Base-by-base conservation (phyloP, 345 rosid genomes). In the Eucalyptus coolabah region DNA sequence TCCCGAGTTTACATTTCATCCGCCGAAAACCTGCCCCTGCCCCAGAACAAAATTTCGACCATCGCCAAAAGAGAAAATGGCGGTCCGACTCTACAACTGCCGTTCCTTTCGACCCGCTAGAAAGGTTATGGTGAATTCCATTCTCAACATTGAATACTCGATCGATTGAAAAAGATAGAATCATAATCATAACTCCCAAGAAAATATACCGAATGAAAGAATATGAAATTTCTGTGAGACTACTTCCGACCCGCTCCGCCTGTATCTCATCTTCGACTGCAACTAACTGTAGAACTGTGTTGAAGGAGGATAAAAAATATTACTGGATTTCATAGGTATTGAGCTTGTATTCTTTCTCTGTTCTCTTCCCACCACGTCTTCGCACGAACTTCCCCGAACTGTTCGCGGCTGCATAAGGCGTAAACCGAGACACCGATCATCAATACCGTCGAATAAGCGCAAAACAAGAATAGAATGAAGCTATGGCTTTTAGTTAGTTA, bases 311-410 rank as follows among this genome's bases (percentile, higher is more conserved):
- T 63, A 60, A 85, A 87, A 72, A 40, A 67, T 19, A 65, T 72
- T 51, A 19, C 54, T 34, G 24, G 89, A 51, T 60, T 50, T 90
- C 92, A 98, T 89, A 98, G 97, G 93, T 98, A 98, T 89, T 96
- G 99, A 90, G 95, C 88, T 93, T 98, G 99, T 97, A 98, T 98
- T 92, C 99, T 96, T 81, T 96, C 99, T 90, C 99, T 95, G 93
- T 98, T 98, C 93, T 97, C 96, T 91, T 98, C 99, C 99, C 99
- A 98, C 99, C 99, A 98, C 54, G 69, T 88, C 95, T 97, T 98
- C n/a, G 99, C 99, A 8, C 96, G 94, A 90, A 97, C 96, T 92
- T 97, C 98, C 83, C 99, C 99, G 28, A 98, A 98, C 88, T 89
- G 92, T 92, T 98, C 99, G 1, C 99, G 99, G 93, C 99, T 98